A percentile compares a stretch with the other conserved stretches of the same genome.
Conservation (phyloP, 768 basidiomycete genomes). For the Tylopilus balloui region DNA sequence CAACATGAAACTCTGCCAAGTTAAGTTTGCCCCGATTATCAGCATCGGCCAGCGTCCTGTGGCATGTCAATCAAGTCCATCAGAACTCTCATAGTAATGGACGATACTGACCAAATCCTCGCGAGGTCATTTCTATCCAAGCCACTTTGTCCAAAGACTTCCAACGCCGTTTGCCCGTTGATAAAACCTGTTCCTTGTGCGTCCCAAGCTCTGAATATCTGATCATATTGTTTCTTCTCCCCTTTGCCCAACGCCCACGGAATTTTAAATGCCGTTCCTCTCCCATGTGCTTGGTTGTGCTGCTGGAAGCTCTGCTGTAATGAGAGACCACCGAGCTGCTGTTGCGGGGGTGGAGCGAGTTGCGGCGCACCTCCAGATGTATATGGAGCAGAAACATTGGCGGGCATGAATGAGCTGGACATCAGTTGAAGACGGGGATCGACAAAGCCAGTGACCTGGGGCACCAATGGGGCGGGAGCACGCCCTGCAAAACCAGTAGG, state of each 20-base stretch:
- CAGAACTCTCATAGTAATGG: not conserved
- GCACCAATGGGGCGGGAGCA: conserved; percentile 46
- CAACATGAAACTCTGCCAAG: conserved; percentile 94
- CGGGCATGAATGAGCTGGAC: conserved; percentile 89
- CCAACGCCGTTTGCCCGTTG: conserved; percentile 73
- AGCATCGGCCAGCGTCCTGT: conserved; percentile 86
- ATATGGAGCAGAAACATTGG: conserved; percentile 57
- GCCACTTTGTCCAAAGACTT: conserved; percentile 94
- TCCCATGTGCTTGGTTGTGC: conserved; percentile 71
- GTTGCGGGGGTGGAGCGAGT: conserved; percentile 53
- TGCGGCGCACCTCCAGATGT: conserved; percentile 58
- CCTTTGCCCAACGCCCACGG: conserved; percentile 83
- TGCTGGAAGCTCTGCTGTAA: conserved; percentile 87
- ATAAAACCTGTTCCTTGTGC: conserved; percentile 77
- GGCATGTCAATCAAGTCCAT: not conserved
- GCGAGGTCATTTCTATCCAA: conserved; percentile 86
- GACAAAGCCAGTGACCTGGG: conserved; percentile 75
- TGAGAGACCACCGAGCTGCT: conserved; percentile 47
- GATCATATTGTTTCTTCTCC: conserved; percentile 96
- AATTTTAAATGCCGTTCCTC: conserved; percentile 60
- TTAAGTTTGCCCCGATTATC: conserved; percentile 96
- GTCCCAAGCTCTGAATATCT: conserved; percentile 98
- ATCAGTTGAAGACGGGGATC: conserved; percentile 86
- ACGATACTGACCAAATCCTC: conserved; percentile 73
- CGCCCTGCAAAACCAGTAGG: conserved; percentile 48